Base-by-base conservation (phyloP, 306 rosid species). In the Gastrolobium villosum region DNA sequence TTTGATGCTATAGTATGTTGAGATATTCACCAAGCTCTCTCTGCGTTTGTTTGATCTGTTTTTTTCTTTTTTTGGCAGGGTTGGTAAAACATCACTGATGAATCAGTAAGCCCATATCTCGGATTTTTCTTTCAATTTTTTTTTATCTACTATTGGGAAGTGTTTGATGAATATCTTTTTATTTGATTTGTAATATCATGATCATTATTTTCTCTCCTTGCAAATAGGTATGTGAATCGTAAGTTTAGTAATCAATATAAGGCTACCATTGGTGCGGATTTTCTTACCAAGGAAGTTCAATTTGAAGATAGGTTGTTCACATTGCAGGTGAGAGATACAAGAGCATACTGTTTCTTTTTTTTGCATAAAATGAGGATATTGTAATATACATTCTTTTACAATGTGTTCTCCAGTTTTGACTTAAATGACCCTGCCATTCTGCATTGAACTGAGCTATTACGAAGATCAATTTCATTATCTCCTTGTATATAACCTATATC, bases 231-330 rank as follows among this genome's bases (percentile, higher is more conserved):
- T 76, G 99, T 96, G 89, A 96, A 96, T 81, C 97, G 94, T 35
- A 96, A 96, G 86, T 96, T 96, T 75, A 96, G 99, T 62, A 96
- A 96, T 89, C 99, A 96, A 90, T 96, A 96, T 81, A 96, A 96
- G 80, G 99, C 99, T 13, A 96, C 99, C 34, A 96, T 93, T 45
- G 99, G 99, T 80, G 99, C 99, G 6, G 99, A 96, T 88, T 96
- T 96, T 84, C 97, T 96, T 63, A 96, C 99, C 54, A 93, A 96
- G 92, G 99, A 96, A 87, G 97, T 96, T 89, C 99, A 93, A 62
- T 92, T 96, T 83, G 99, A 96, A 75, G 99, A 96, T 64, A 90
- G 99, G 87, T 84, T 93, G 83, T 96, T 96, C 91, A 96, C 99
- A 49, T 85, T 96, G 83, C 99, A 93, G 98, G 99, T 93, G 77